Conservation (phyloP, 2,329 filamentous ascomycete genomes). For the Bipolaris sorokiniana region DNA sequence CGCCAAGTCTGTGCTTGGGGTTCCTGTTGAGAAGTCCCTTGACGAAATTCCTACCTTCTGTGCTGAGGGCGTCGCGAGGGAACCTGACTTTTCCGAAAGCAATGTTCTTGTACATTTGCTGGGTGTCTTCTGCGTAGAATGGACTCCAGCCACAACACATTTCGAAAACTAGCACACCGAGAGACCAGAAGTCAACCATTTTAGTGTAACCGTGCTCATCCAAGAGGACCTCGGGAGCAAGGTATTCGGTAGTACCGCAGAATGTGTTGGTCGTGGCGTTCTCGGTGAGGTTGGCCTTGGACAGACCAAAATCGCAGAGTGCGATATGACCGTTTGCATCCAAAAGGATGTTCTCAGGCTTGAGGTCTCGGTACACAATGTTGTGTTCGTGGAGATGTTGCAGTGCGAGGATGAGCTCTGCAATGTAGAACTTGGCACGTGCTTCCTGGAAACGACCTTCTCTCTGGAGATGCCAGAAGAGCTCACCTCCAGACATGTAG, state of each 20-base stretch:
- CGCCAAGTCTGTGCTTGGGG: slow-evolving; percentile 91
- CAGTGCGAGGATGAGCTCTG: slow-evolving; percentile 92
- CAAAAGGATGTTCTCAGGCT: slow-evolving; percentile 95
- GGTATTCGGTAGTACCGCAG: slow-evolving; percentile 96
- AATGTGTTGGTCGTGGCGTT: slow-evolving; percentile 99
- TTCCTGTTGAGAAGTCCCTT: slow-evolving; percentile 97
- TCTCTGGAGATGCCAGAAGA: slow-evolving; percentile 98
- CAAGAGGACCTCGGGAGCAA: slow-evolving; percentile 91
- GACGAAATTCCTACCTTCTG: slow-evolving; percentile 96
- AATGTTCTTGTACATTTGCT: slow-evolving; percentile 99
- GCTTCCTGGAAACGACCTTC: slow-evolving; percentile 95
- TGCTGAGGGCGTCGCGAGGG: slow-evolving; percentile 89
- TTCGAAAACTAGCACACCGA: slow-evolving; percentile 96
- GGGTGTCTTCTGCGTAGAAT: slow-evolving; percentile 98
- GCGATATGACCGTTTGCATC: slow-evolving; percentile 98
- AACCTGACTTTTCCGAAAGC: slow-evolving; percentile 98
- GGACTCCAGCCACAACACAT: slow-evolving; percentile 99
- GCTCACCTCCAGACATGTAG: slow-evolving; percentile 98
- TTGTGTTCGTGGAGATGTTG: slow-evolving; percentile 96
- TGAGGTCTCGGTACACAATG: slow-evolving; percentile 96
- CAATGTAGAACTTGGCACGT: slow-evolving; percentile 98
- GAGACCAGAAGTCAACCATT: slow-evolving; percentile 99
- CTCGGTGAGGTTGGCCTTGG: slow-evolving; percentile 95
- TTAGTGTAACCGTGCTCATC: slow-evolving; percentile 98
- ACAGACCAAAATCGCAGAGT: slow-evolving; percentile 95